Evolutionary conservation across 2,329 filamentous ascomycete species (phyloP).

Genomic region (Xylaria sp.): DNA sequence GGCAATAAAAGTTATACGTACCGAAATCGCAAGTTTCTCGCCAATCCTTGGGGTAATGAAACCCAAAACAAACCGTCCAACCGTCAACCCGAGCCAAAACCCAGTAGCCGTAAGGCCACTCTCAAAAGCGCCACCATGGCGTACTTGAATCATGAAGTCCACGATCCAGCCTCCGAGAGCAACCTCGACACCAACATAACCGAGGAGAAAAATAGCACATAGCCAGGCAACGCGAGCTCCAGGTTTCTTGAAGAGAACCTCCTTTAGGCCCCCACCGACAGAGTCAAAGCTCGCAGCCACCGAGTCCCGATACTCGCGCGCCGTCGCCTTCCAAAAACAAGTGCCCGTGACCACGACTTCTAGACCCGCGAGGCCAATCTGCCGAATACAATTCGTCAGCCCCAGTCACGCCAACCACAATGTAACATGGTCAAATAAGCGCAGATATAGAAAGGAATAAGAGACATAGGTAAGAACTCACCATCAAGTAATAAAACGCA

Average conservation of each 20-base stretch:
- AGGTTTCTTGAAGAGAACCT: slow-evolving; percentile 55
- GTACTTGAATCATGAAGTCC: slow-evolving; percentile 81
- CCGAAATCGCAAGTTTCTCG: slow-evolving; percentile 70
- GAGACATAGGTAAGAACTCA: slow-evolving; percentile 49
- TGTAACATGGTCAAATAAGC: background rate
- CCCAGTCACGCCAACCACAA: background rate
- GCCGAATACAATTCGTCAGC: background rate
- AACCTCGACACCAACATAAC: slow-evolving; percentile 81
- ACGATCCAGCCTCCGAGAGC: slow-evolving; percentile 85
- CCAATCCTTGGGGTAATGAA: slow-evolving; percentile 78
- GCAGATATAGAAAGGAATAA: background rate
- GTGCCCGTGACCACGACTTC: slow-evolving; percentile 61
- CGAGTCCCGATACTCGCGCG: slow-evolving; percentile 60
- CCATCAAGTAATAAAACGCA: slow-evolving; percentile 79
- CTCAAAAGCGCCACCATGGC: slow-evolving; percentile 72
- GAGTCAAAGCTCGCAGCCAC: slow-evolving; percentile 43
- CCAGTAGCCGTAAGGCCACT: slow-evolving; percentile 80
- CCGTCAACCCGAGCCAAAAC: slow-evolving; percentile 82
- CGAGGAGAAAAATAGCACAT: slow-evolving; percentile 76
- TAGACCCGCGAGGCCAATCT: slow-evolving; percentile 63
- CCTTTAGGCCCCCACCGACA: slow-evolving; percentile 45
- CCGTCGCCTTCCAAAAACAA: slow-evolving; percentile 70
- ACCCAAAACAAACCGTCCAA: slow-evolving; percentile 75
- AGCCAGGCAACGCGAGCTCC: slow-evolving; percentile 71
- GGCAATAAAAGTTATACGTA: slow-evolving; percentile 37